These are phyloP conservation scores for Setaria viridis DNA, from an alignment of 202 grass and related monocot genomes.

Conservation along the genomic window DNA sequence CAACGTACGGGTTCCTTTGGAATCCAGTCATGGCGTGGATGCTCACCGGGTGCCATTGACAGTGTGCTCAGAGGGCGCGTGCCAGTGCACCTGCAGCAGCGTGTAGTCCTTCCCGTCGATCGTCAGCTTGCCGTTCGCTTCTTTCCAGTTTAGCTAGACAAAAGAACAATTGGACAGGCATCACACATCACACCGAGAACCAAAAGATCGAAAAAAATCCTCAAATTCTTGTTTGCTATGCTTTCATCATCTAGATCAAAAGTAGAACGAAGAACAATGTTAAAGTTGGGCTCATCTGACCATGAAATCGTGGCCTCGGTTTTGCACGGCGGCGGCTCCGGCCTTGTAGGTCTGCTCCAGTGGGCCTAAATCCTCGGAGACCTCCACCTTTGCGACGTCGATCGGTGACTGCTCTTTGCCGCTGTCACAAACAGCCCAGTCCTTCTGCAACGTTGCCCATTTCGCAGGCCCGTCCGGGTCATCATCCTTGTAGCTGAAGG, in stretches of 20 bases:
- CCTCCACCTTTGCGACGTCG: conserved; percentile 47
- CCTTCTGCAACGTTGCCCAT: conserved; percentile 49
- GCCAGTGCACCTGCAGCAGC: conserved; percentile 64
- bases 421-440: conserved; percentile 39
- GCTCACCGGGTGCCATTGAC: conserved; percentile 57
- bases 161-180: no score
- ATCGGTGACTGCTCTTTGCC: conserved; percentile 62
- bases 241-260: no score
- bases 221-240: no score
- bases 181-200: no score
- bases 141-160: conserved; percentile 50
- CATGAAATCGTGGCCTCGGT: conserved; percentile 53
- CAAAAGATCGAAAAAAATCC: no score
- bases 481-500: conserved; percentile 37
- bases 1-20: not conserved
- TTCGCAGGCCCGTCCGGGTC: conserved; percentile 37
- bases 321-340: conserved; percentile 29
- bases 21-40: not conserved
- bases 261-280: no score
- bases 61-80: conserved; percentile 61
- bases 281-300: conserved; percentile 8
- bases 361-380: not conserved
- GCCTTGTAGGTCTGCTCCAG: conserved; percentile 43
- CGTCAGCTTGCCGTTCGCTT: conserved; percentile 42
- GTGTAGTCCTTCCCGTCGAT: conserved; percentile 49